phyloP scores from a whole-genome alignment of 1,284 basidiomycete genomes.

The Sporisorium graminicola region DNA sequence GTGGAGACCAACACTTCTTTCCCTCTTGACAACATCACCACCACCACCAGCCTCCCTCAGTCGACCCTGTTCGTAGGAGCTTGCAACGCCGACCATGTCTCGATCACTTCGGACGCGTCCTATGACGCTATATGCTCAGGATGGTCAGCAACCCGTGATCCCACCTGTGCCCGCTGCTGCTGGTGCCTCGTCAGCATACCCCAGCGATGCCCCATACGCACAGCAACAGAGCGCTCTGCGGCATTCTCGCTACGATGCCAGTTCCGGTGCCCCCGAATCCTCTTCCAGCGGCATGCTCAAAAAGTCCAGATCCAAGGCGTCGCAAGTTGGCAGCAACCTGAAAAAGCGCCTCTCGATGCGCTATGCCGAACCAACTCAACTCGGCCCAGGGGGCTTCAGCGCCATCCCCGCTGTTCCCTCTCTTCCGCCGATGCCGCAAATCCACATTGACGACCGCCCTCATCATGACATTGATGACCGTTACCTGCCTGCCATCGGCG shows the following conservation, averaged over 20 bases:
- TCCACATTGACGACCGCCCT: constrained; percentile 27
- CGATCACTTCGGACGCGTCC: constrained; percentile 66
- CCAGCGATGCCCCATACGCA: constrained; percentile 9
- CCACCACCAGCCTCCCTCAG: neutral
- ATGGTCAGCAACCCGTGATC: constrained; percentile 32
- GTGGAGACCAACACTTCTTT: constrained; percentile 2
- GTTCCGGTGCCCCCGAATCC: neutral
- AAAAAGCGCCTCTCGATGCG: constrained; percentile 68
- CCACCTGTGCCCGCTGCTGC: constrained; percentile 15
- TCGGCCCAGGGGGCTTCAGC: constrained; percentile 58
- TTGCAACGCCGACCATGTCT: constrained; percentile 50
- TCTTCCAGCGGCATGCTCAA: constrained; percentile 26
- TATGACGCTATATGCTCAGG: constrained; percentile 65
- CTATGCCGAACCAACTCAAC: constrained; percentile 63
- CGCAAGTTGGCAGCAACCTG: constrained; percentile 64
- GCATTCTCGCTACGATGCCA: constrained; percentile 8
- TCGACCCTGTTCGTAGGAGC: neutral
- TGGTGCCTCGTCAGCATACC: constrained; percentile 12
- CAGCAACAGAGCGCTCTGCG: constrained; percentile 9
- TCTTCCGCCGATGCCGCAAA: constrained; percentile 45
- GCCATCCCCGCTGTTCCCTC: constrained; percentile 44
- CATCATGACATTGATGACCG: constrained; percentile 14
- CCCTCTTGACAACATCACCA: neutral
- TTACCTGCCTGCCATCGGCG: constrained; percentile 33
- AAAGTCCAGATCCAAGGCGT: constrained; percentile 54